These are phyloP conservation scores for Wickerhamiella hasegawae DNA, from an alignment of 805 yeast genomes.

Conservation along the genomic window DNA sequence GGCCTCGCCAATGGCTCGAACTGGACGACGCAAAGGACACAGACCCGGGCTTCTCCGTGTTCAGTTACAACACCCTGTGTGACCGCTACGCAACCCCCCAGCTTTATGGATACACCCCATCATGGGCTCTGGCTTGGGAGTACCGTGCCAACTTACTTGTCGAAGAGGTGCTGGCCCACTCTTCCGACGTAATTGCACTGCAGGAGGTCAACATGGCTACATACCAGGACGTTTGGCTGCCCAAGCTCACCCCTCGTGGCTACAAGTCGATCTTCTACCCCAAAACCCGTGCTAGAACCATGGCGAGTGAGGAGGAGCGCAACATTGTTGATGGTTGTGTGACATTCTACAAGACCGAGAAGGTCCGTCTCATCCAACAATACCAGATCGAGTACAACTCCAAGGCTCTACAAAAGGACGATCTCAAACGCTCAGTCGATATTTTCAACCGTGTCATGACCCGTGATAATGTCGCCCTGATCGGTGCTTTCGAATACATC, in stretches of 20 bases:
- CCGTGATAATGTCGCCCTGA: slow-evolving; percentile 81
- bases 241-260: slow-evolving; percentile 53
- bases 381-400: slow-evolving; percentile 65
- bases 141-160: slow-evolving; percentile 65
- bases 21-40: slow-evolving; percentile 42
- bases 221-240: slow-evolving; percentile 75
- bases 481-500: slow-evolving; percentile 56
- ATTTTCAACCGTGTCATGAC: slow-evolving; percentile 91
- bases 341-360: slow-evolving; percentile 57
- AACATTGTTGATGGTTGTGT: slow-evolving; percentile 97
- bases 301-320: slow-evolving; percentile 54
- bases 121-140: slow-evolving; percentile 94
- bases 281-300: slow-evolving; percentile 84
- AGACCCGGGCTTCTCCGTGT: slow-evolving; percentile 38
- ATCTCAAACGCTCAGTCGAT: slow-evolving; percentile 84
- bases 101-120: slow-evolving; percentile 86
- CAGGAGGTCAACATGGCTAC: slow-evolving; percentile 91
- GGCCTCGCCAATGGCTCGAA: slow-evolving; percentile 70
- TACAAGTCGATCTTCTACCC: slow-evolving; percentile 71
- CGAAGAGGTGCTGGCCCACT: slow-evolving; percentile 48
- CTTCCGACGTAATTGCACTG: slow-evolving; percentile 71
- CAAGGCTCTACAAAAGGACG: slow-evolving; percentile 33
- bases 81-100: slow-evolving; percentile 89
- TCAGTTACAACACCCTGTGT: slow-evolving; percentile 84
- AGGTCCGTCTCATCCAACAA: slow-evolving; percentile 56